Conservation (phyloP, 179 eudicot species). For the Camellia oleifera region DNA sequence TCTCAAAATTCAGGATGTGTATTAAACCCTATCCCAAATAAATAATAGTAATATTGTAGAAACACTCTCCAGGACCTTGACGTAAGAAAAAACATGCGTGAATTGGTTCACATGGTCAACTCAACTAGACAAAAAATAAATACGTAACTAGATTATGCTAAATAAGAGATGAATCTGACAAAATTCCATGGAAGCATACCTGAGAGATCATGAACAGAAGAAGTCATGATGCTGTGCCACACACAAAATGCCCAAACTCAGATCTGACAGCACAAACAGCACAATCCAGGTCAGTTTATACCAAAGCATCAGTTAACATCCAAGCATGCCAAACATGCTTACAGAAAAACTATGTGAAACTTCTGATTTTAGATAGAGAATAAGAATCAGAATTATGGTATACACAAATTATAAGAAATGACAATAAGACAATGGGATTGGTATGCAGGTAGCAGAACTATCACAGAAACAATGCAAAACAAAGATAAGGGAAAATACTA, state of each 20-base stretch:
- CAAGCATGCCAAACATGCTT: background rate
- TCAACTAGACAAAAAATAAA: background rate
- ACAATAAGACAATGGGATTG: background rate
- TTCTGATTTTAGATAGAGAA: background rate
- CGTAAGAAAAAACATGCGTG: no score
- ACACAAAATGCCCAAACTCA: slow-evolving; percentile 2
- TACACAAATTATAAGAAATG: background rate
- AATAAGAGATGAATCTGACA: background rate
- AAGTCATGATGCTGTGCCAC: slow-evolving; percentile 19
- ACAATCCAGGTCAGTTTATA: slow-evolving; percentile 9
- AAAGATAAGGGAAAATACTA: background rate
- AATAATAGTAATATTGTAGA: background rate
- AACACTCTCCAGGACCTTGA: background rate
- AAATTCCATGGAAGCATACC: slow-evolving; percentile 12
- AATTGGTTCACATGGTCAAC: background rate
- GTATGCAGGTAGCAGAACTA: slow-evolving; percentile 1
- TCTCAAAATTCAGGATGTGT: no score
- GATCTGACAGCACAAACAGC: slow-evolving; percentile 17
- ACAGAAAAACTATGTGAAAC: background rate
- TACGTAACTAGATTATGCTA: background rate
- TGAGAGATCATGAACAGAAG: slow-evolving; percentile 21
- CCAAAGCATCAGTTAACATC: slow-evolving; percentile 15
- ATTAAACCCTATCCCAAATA: no score
- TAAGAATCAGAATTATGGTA: background rate
- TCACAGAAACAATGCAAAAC: background rate